These are phyloP conservation scores for Adenanthera pavonina DNA, from an alignment of 306 rosid species.

Conservation along the genomic window DNA sequence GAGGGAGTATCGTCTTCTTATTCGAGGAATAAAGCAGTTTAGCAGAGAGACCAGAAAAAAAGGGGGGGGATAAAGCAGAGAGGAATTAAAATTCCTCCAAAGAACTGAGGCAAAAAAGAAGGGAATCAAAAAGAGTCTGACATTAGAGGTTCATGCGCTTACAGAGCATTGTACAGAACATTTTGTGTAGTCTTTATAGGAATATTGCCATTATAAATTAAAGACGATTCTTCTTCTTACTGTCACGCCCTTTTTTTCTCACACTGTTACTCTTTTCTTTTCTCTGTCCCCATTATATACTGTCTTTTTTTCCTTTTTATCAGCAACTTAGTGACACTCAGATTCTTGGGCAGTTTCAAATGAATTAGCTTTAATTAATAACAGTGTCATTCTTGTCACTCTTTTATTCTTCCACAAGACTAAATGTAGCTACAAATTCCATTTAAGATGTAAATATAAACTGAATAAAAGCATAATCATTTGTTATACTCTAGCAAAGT, in stretches of 20 bases:
- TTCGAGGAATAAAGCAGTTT: constrained; percentile 83
- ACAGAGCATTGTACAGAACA: constrained; percentile 55
- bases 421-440: no score
- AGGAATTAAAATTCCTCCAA: constrained; percentile 79
- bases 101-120: constrained; percentile 55
- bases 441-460: no score
- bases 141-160: constrained; percentile 88
- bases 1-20: constrained; percentile 76
- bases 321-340: constrained; percentile 32
- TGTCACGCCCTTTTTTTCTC: constrained; percentile 22
- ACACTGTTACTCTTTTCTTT: constrained; percentile 39
- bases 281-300: constrained; percentile 45
- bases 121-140: constrained; percentile 80
- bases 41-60: constrained; percentile 42
- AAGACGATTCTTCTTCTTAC: constrained; percentile 82
- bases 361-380: constrained; percentile 44
- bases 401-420: constrained; percentile 34
- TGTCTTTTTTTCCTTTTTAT: constrained; percentile 40
- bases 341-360: constrained; percentile 50
- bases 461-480: no score
- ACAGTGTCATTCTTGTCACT: constrained; percentile 31
- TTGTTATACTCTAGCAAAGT: no score
- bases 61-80: constrained; percentile 55
- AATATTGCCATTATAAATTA: constrained; percentile 63
- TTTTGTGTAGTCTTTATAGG: constrained; percentile 52